Percentiles rank a stretch among this genome's conserved stretches.
Conservation (phyloP, 2,329 filamentous ascomycete species). For the Neophaeococcomyces mojaviensis region DNA sequence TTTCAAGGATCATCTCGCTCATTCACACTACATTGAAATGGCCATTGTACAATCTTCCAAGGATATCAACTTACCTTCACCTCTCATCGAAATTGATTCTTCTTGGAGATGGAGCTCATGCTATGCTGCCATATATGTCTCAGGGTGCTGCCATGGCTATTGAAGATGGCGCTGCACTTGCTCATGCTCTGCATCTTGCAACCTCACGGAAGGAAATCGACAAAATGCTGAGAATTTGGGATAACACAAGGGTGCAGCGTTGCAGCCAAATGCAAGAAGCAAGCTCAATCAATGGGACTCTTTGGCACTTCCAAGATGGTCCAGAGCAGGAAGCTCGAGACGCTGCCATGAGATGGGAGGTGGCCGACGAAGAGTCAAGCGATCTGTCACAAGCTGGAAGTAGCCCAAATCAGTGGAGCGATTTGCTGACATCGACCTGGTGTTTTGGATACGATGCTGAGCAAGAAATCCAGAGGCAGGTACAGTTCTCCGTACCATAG, state of each 20-base stretch:
- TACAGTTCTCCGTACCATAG: too few species aligned
- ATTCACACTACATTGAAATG: too few species aligned
- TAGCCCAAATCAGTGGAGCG: slow-evolving; percentile 44
- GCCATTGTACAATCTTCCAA: too few species aligned
- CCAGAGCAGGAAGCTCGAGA: slow-evolving; percentile 37
- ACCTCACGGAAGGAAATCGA: too few species aligned
- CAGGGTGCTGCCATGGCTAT: too few species aligned
- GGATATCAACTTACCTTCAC: too few species aligned
- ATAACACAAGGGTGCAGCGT: slow-evolving; percentile 30
- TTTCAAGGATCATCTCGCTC: too few species aligned
- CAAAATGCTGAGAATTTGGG: slow-evolving; percentile 31
- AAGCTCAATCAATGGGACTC: slow-evolving; percentile 38
- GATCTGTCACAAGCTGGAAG: slow-evolving; percentile 23
- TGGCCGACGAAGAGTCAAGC: slow-evolving; percentile 8
- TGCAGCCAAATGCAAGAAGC: slow-evolving; percentile 37
- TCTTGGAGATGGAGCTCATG: too few species aligned
- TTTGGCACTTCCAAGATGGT: slow-evolving; percentile 44
- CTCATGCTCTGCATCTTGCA: too few species aligned
- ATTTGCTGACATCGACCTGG: slow-evolving; percentile 41
- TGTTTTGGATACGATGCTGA: slow-evolving; percentile 45
- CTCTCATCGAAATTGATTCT: too few species aligned
- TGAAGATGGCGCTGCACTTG: too few species aligned
- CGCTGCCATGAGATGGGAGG: slow-evolving; percentile 35
- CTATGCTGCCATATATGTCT: too few species aligned
- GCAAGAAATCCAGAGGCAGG: slow-evolving; percentile 28